These are phyloP conservation scores for Melampsora americana DNA, from an alignment of 1,284 basidiomycete genomes.

Conservation along the genomic window DNA sequence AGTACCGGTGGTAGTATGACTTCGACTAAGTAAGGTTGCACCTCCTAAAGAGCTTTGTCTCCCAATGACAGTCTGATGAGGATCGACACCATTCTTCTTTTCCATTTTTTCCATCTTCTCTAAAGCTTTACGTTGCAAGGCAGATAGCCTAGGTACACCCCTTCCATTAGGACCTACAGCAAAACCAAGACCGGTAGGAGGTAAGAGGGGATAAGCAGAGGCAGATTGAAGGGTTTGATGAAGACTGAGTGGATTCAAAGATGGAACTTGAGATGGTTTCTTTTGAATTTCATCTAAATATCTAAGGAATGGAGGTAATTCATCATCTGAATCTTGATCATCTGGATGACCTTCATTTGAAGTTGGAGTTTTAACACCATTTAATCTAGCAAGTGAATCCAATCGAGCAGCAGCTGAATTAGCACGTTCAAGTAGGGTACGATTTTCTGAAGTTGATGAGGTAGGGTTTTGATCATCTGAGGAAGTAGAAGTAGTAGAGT, in stretches of 20 bases:
- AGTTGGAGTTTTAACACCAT: conserved; percentile 13
- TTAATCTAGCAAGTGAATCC: conserved; percentile 33
- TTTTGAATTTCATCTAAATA: conserved; percentile 32
- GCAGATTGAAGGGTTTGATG: not conserved
- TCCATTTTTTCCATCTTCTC: conserved; percentile 28
- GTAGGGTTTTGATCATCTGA: not conserved
- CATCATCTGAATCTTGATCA: not conserved
- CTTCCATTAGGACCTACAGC: conserved; percentile 35
- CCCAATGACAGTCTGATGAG: not conserved
- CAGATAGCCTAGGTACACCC: conserved; percentile 37
- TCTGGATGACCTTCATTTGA: not conserved
- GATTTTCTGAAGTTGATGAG: not conserved
- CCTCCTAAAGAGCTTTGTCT: not conserved
- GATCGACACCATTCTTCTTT: not conserved
- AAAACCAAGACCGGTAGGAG: conserved; percentile 20
- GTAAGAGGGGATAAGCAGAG: conserved; percentile 7
- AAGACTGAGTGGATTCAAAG: not conserved
- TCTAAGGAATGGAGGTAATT: conserved; percentile 26
- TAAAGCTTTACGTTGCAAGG: conserved; percentile 36
- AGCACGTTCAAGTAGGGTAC: conserved; percentile 20
- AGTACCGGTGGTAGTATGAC: conserved; percentile 39
- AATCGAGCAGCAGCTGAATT: conserved; percentile 40
- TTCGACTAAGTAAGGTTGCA: conserved; percentile 24
- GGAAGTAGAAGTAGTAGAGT: not conserved
- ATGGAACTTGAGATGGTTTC: not conserved